Evolutionary conservation across 2,329 filamentous ascomycete genomes (phyloP).

Genomic region (Allantophomopsis lycopodina): DNA sequence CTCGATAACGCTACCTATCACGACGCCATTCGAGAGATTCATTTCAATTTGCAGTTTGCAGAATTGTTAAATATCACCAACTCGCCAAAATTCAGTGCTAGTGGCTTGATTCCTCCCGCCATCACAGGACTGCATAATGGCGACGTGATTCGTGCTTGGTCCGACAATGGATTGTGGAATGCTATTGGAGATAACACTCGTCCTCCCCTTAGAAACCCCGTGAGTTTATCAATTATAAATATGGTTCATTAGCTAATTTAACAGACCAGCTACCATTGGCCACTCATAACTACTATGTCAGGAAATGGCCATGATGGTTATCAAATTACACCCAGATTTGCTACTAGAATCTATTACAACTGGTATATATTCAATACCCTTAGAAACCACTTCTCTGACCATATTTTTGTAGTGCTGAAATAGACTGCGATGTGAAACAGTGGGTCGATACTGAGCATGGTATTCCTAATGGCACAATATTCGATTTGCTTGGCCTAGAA

Average conservation of each 20-base stretch:
- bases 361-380: slow-evolving; percentile 1
- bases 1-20: slow-evolving; percentile 44
- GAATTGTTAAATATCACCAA: slow-evolving; percentile 37
- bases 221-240: slow-evolving; percentile 17
- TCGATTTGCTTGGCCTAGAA: slow-evolving; percentile 39
- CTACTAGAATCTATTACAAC: slow-evolving; percentile 51
- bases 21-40: slow-evolving; percentile 40
- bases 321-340: slow-evolving; percentile 45
- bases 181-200: slow-evolving; percentile 50
- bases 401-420: background rate
- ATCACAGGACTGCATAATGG: slow-evolving; percentile 52
- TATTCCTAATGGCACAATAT: slow-evolving; percentile 29
- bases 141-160: slow-evolving; percentile 43
- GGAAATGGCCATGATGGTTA: slow-evolving; percentile 40
- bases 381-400: too few relatives aligned
- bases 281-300: slow-evolving; percentile 34
- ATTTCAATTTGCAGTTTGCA: slow-evolving; percentile 33
- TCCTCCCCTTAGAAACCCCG: slow-evolving; percentile 31
- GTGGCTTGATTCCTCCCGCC: slow-evolving; percentile 45
- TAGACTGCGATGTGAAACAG: background rate
- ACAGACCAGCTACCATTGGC: slow-evolving; percentile 28
- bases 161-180: slow-evolving; percentile 40
- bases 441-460: background rate
- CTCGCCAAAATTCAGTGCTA: slow-evolving; percentile 30
- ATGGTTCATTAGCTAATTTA: background rate